Percentiles rank a stretch among this genome's conserved stretches.
Evolutionary conservation across 73 alveolate species (phyloP).

Genomic region (Vitrella brassicaformis): DNA sequence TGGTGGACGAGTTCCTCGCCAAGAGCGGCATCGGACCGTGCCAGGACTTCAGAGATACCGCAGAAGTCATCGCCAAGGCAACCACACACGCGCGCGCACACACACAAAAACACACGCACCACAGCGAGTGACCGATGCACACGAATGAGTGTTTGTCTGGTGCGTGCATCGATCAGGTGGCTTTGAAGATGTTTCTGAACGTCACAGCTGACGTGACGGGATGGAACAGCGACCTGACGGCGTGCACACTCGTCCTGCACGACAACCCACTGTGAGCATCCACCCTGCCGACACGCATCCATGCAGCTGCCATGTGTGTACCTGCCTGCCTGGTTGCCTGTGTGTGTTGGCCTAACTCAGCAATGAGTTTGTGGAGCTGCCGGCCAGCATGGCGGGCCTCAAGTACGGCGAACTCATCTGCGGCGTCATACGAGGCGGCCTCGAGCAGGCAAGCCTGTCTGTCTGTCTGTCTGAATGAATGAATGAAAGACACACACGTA

Average conservation of each 20-base stretch:
- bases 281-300: too few species aligned
- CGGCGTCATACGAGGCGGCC: background rate
- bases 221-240: background rate
- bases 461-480: background rate
- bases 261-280: background rate
- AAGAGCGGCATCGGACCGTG: constrained; percentile 58
- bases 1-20: constrained; percentile 79
- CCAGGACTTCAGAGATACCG: constrained; percentile 64
- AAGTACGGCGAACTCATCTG: background rate
- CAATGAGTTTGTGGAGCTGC: background rate
- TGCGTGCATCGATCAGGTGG: background rate
- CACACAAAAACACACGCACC: background rate
- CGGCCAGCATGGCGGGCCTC: background rate
- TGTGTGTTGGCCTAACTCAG: too few species aligned
- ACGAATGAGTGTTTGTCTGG: background rate
- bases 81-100: constrained; percentile 1
- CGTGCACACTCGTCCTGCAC: background rate
- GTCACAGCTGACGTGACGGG: constrained; percentile 56
- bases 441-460: background rate
- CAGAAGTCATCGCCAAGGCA: constrained; percentile 61
- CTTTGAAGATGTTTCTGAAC: constrained; percentile 61
- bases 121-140: background rate
- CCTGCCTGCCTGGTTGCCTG: too few species aligned
- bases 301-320: too few species aligned
- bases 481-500: too few species aligned